Conservation (phyloP, 2,329 filamentous ascomycete genomes). For the Colletotrichum ledebouriae region DNA sequence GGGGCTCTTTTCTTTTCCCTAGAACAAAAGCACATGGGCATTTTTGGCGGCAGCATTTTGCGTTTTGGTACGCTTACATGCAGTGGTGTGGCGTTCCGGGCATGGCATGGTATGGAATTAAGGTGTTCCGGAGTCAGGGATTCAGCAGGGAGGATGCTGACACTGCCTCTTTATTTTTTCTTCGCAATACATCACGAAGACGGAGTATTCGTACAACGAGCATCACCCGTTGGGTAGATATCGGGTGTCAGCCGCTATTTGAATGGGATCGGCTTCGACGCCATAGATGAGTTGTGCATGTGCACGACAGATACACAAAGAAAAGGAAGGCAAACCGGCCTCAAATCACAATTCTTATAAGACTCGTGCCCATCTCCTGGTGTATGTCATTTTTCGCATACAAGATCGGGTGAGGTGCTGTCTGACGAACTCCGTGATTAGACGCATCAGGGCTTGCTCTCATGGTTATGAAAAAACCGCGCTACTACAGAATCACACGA, state of each 20-base stretch:
- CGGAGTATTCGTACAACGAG: slow-evolving; percentile 17
- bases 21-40: slow-evolving; percentile 3
- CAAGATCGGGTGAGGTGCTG: no score
- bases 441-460: no score
- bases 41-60: slow-evolving; percentile 19
- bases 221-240: slow-evolving; percentile 13
- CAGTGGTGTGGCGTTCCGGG: slow-evolving; percentile 33
- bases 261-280: not conserved
- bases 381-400: no score
- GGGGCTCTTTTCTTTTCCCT: not conserved
- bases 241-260: not conserved
- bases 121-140: slow-evolving; percentile 28
- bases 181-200: slow-evolving; percentile 26
- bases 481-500: no score
- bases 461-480: no score
- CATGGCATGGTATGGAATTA: slow-evolving; percentile 26
- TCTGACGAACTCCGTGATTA: no score
- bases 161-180: slow-evolving; percentile 4
- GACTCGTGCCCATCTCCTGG: no score
- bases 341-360: not conserved
- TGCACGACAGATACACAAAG: slow-evolving; percentile 9
- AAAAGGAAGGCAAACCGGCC: not conserved
- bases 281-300: slow-evolving; percentile 1
- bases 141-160: slow-evolving; percentile 21
- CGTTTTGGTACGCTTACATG: slow-evolving; percentile 30